These are phyloP conservation scores for Astraeus odoratus DNA, from an alignment of 768 basidiomycete genomes.

Conservation along the genomic window DNA sequence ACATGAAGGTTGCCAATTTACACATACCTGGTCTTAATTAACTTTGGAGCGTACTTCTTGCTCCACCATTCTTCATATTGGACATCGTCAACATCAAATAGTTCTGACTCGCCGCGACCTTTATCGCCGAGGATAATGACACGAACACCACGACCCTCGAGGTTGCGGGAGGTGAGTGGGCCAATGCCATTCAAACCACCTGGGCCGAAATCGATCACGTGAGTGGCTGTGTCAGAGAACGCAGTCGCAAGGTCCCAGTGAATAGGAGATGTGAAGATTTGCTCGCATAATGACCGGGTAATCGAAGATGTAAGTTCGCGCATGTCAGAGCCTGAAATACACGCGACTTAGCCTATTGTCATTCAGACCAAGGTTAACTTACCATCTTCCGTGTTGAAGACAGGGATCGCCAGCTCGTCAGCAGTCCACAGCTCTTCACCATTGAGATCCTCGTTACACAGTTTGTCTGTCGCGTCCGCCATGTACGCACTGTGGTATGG, in stretches of 20 bases:
- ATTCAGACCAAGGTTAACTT: constrained; percentile 25
- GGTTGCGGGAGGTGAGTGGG: constrained; percentile 79
- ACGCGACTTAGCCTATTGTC: constrained; percentile 11
- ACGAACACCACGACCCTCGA: constrained; percentile 90
- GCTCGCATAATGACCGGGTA: constrained; percentile 83
- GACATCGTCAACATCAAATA: constrained; percentile 61
- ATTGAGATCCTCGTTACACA: constrained; percentile 67
- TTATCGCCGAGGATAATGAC: constrained; percentile 88
- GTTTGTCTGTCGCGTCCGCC: constrained; percentile 61
- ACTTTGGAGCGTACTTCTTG: constrained; percentile 75
- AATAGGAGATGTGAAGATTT: constrained; percentile 87
- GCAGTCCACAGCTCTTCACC: constrained; percentile 74
- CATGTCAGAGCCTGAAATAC: constrained; percentile 69
- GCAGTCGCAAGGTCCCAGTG: constrained; percentile 89
- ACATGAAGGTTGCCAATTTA: neutral
- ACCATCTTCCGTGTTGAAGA: constrained; percentile 94
- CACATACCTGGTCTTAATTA: constrained; percentile 83
- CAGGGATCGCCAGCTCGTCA: constrained; percentile 69
- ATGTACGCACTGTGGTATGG: constrained; percentile 95
- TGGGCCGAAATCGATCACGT: constrained; percentile 94
- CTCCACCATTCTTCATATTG: constrained; percentile 87
- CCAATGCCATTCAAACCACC: constrained; percentile 93
- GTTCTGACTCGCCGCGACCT: constrained; percentile 81
- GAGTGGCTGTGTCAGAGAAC: constrained; percentile 88
- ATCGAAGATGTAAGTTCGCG: constrained; percentile 62